These are phyloP conservation scores for Geotrichum aggregatum DNA, from an alignment of 1,139 yeast species.

Conservation along the genomic window DNA sequence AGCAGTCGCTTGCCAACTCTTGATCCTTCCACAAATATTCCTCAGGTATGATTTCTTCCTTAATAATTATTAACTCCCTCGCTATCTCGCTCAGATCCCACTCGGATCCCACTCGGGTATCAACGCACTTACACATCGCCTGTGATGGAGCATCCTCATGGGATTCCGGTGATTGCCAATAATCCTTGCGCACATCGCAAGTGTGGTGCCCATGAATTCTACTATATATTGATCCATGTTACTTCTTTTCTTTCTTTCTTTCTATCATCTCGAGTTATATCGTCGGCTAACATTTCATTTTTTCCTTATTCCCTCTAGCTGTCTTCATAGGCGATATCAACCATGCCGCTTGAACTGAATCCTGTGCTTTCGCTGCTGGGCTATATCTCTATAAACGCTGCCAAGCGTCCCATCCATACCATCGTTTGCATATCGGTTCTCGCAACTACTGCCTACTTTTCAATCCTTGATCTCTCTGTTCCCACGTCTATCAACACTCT, in stretches of 20 bases:
- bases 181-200: too few species aligned
- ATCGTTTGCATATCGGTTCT: slow-evolving; percentile 67
- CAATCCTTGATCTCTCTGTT: slow-evolving; percentile 75
- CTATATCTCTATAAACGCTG: slow-evolving; percentile 58
- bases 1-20: too few species aligned
- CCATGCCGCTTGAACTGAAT: slow-evolving; percentile 17
- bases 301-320: background rate
- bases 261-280: background rate
- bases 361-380: slow-evolving; percentile 20
- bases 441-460: slow-evolving; percentile 77
- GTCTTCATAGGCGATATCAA: background rate
- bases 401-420: slow-evolving; percentile 85
- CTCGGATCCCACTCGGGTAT: too few species aligned
- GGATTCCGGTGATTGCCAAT: too few species aligned
- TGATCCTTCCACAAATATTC: too few species aligned
- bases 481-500: slow-evolving; percentile 38
- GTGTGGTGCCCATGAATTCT: too few species aligned
- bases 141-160: too few species aligned
- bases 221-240: background rate
- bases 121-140: background rate
- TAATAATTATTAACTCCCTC: too few species aligned
- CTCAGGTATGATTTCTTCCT: too few species aligned
- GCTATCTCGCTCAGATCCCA: background rate
- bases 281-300: background rate
- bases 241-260: background rate